Conservation (phyloP, 495 filamentous ascomycete genomes). For the Neurospora sp. region DNA sequence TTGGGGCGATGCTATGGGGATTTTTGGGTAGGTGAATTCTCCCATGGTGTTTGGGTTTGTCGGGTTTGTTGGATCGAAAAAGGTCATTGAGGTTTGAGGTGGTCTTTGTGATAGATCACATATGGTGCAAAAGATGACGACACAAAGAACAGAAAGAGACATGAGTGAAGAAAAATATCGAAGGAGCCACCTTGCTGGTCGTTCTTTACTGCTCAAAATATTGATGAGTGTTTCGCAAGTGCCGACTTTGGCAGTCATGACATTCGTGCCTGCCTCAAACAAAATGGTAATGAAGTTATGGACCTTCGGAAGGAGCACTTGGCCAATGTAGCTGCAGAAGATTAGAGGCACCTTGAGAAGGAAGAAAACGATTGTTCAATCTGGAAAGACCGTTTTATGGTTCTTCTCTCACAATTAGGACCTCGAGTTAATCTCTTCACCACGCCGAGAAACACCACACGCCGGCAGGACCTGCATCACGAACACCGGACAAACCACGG, state of each 20-base stretch:
- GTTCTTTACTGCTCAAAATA: neutral
- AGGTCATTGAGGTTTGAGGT: neutral
- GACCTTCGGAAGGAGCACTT: neutral
- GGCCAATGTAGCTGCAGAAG: neutral
- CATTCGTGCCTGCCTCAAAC: neutral
- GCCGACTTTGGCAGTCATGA: neutral
- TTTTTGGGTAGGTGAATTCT: neutral
- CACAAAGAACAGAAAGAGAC: neutral
- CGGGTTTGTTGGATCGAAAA: neutral
- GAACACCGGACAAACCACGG: neutral
- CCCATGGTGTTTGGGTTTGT: neutral
- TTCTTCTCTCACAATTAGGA: neutral
- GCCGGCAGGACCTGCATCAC: neutral
- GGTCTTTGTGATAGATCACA: too few relatives aligned
- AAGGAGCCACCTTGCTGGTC: neutral
- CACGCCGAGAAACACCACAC: neutral
- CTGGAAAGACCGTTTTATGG: neutral
- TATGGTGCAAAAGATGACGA: neutral
- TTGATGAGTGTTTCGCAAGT: neutral
- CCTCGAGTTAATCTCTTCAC: neutral
- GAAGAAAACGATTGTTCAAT: neutral
- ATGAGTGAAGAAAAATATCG: neutral
- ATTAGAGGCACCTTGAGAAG: neutral
- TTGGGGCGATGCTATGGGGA: neutral
- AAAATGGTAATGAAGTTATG: neutral